These are phyloP conservation scores for Colletotrichum filicis DNA, from an alignment of 2,329 filamentous ascomycete species.

Conservation along the genomic window DNA sequence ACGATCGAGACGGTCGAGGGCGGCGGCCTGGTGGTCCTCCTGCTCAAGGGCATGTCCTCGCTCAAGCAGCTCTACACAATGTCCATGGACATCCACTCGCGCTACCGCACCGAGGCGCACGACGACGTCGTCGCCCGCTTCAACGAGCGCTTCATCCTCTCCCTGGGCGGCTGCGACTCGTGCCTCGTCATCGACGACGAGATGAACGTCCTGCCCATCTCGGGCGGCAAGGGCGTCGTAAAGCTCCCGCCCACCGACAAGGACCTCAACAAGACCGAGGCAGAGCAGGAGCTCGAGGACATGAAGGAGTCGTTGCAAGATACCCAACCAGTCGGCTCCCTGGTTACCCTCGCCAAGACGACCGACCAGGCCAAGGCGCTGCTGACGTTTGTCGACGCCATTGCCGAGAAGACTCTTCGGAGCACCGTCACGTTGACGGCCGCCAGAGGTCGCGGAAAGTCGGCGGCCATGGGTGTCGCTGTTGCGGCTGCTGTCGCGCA, in stretches of 20 bases:
- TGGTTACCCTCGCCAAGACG: slow-evolving; percentile 88
- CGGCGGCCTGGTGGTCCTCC: slow-evolving; percentile 87
- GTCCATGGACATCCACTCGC: slow-evolving; percentile 97
- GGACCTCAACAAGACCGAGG: slow-evolving; percentile 77
- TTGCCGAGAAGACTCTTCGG: slow-evolving; percentile 93
- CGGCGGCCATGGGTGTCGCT: slow-evolving; percentile 92
- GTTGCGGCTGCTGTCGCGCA: slow-evolving; percentile 94
- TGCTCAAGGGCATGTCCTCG: slow-evolving; percentile 96
- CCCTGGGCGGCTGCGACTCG: slow-evolving; percentile 91
- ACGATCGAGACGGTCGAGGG: slow-evolving; percentile 98
- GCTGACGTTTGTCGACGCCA: slow-evolving; percentile 96
- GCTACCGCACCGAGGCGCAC: slow-evolving; percentile 96
- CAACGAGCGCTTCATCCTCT: slow-evolving; percentile 97
- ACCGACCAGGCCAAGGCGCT: slow-evolving; percentile 96
- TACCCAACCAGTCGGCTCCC: slow-evolving; percentile 84
- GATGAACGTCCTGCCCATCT: slow-evolving; percentile 96
- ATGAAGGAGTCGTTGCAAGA: slow-evolving; percentile 91
- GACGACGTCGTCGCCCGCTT: slow-evolving; percentile 94
- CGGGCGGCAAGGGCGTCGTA: slow-evolving; percentile 90
- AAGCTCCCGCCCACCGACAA: slow-evolving; percentile 80
- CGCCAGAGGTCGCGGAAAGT: slow-evolving; percentile 95
- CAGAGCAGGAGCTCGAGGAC: slow-evolving; percentile 80
- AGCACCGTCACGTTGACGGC: slow-evolving; percentile 95
- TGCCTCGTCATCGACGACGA: slow-evolving; percentile 98
- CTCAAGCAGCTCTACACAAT: slow-evolving; percentile 97